Percentiles rank a stretch among this genome's conserved stretches.
These are phyloP conservation scores for Myriosclerotinia duriaeana DNA, from an alignment of 2,329 filamentous ascomycete genomes.

Conservation along the genomic window DNA sequence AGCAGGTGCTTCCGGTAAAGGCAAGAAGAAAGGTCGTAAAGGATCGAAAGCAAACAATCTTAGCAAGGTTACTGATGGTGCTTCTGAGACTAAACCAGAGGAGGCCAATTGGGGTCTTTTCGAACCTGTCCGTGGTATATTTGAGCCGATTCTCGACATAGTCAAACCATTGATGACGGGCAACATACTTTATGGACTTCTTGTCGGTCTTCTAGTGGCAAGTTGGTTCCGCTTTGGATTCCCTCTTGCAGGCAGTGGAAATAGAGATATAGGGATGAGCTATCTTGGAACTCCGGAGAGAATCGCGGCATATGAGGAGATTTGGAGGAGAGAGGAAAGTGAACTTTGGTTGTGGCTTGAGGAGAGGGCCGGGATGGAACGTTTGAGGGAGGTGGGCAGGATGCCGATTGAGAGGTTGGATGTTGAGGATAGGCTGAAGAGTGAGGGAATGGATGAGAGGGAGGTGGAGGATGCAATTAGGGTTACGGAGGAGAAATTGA, in stretches of 20 bases:
- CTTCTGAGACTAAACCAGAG: constrained; percentile 38
- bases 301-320: constrained; percentile 83
- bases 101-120: constrained; percentile 70
- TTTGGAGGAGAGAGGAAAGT: constrained; percentile 53
- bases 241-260: constrained; percentile 43
- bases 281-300: constrained; percentile 58
- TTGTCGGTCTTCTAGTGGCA: constrained; percentile 71
- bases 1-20: constrained; percentile 52
- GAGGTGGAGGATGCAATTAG: constrained; percentile 45
- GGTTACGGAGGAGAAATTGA: constrained; percentile 80
- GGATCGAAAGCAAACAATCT: constrained; percentile 48
- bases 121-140: constrained; percentile 70
- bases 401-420: constrained; percentile 36
- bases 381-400: constrained; percentile 58
- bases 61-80: constrained; percentile 43
- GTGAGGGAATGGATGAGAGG: constrained; percentile 32
- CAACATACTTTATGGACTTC: constrained; percentile 73
- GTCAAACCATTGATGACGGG: constrained; percentile 70
- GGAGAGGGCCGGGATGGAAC: constrained; percentile 59
- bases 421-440: constrained; percentile 33
- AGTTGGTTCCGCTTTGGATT: constrained; percentile 68
- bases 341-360: constrained; percentile 42
- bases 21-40: constrained; percentile 51
- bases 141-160: constrained; percentile 70
- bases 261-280: constrained; percentile 43